Percentiles rank a stretch among this genome's conserved stretches.
Evolutionary conservation across 2,329 filamentous ascomycete genomes (phyloP).

Genomic region (Pyrenophora seminiperda): DNA sequence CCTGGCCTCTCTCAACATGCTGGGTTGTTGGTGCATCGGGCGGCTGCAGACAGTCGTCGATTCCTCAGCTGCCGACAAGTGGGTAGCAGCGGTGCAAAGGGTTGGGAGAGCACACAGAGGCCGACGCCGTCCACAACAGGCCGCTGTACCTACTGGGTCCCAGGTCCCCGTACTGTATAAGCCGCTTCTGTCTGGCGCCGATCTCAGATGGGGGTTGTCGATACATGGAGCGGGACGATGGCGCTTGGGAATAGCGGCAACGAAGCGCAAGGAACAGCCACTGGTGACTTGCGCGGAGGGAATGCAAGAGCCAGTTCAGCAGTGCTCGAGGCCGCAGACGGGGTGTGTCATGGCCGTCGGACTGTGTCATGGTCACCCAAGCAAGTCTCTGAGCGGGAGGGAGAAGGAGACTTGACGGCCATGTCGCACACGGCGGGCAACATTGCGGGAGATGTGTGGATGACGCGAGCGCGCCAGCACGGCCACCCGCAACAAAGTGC

Average conservation of each 20-base stretch:
- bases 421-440: conserved; percentile 27
- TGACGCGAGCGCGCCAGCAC: conserved; percentile 28
- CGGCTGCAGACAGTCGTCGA: conserved; percentile 27
- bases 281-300: not conserved
- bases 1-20: conserved; percentile 2
- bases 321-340: no score
- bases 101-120: conserved; percentile 31
- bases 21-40: conserved; percentile 17
- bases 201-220: conserved; percentile 35
- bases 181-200: conserved; percentile 38
- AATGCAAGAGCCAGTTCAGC: conserved; percentile 3
- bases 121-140: conserved; percentile 26
- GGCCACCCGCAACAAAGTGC: conserved; percentile 35
- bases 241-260: conserved; percentile 11
- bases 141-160: conserved; percentile 31
- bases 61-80: conserved; percentile 17
- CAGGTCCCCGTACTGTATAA: conserved; percentile 23
- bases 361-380: not conserved
- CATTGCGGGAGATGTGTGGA: conserved; percentile 31
- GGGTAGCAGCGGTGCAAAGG: conserved; percentile 18
- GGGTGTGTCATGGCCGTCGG: no score
- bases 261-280: conserved; percentile 11
- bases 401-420: conserved; percentile 15
- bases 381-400: conserved; percentile 1
- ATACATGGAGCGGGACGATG: conserved; percentile 24